Evolutionary conservation across 768 basidiomycete species (phyloP).

Genomic region (Mycena galopus): DNA sequence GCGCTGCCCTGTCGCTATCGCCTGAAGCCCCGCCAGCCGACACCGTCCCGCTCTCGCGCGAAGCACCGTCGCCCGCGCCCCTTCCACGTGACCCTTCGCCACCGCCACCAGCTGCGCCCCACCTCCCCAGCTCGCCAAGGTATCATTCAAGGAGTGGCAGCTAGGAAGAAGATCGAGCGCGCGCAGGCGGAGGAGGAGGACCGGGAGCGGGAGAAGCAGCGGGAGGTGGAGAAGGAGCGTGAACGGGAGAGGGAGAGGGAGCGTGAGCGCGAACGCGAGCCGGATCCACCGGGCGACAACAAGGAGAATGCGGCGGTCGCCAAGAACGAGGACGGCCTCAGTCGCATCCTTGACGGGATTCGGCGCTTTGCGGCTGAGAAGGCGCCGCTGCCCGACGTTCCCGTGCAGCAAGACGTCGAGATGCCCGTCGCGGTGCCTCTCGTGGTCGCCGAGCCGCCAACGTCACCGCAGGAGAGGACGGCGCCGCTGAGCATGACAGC

Average conservation of each 20-base stretch:
- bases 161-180: conserved; percentile 5
- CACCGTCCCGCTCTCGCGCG: too few relatives aligned
- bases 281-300: conserved; percentile 20
- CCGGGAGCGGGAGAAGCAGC: too few relatives aligned
- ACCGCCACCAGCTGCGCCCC: neutral
- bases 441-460: too few relatives aligned
- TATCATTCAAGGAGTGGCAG: conserved; percentile 25
- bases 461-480: too few relatives aligned
- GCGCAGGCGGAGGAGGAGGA: conserved; percentile 7
- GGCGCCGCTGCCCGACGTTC: neutral
- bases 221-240: neutral
- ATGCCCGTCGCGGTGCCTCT: conserved; percentile 18
- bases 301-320: conserved; percentile 26
- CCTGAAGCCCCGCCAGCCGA: too few relatives aligned
- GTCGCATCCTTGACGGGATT: conserved; percentile 22
- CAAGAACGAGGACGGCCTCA: conserved; percentile 27
- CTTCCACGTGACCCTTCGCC: conserved; percentile 17
- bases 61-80: neutral
- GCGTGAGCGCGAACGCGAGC: conserved; percentile 4
- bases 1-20: neutral
- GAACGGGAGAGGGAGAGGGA: conserved; percentile 5
- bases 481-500: too few relatives aligned
- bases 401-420: conserved; percentile 11
- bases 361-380: conserved; percentile 13
- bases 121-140: conserved; percentile 10